phyloP scores from a whole-genome alignment of 257 asterid genomes.

The Parsonsia alboflavescens region DNA sequence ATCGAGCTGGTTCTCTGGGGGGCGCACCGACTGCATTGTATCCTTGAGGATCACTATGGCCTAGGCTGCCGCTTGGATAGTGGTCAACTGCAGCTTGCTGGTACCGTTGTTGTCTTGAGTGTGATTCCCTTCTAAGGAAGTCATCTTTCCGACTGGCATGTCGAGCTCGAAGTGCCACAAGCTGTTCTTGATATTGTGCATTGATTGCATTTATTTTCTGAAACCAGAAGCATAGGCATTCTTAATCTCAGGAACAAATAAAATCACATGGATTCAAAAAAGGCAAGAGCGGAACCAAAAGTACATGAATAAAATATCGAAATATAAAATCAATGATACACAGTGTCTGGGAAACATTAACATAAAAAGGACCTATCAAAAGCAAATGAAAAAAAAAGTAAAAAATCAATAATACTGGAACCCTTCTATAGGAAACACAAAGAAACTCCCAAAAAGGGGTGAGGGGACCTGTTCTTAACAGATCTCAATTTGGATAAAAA shows the following conservation, averaged over 20 bases:
- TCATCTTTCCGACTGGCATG: slow-evolving; percentile 66
- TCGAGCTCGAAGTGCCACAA: slow-evolving; percentile 49
- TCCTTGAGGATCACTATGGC: slow-evolving; percentile 46
- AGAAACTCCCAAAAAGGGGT: neutral
- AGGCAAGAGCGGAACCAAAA: neutral
- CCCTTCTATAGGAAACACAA: neutral
- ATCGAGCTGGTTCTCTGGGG: slow-evolving; percentile 39
- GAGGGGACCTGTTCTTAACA: neutral
- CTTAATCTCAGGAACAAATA: slow-evolving; percentile 14
- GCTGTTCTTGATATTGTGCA: slow-evolving; percentile 57
- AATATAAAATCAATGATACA: neutral
- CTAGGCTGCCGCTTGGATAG: slow-evolving; percentile 36
- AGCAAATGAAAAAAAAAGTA: neutral
- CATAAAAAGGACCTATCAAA: neutral
- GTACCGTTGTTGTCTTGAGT: slow-evolving; percentile 55
- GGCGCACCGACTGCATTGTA: slow-evolving; percentile 31
- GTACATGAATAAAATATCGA: neutral
- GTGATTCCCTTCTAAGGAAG: slow-evolving; percentile 59
- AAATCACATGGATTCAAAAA: neutral
- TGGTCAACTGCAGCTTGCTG: slow-evolving; percentile 53
- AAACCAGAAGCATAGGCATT: slow-evolving; percentile 9
- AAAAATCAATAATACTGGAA: neutral
- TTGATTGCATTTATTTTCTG: slow-evolving; percentile 66
- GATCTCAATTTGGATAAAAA: neutral
- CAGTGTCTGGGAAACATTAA: neutral